A percentile compares a stretch with the other conserved stretches of the same genome.
Conservation (phyloP, 129 eudicot species). For the Silybum marianum region DNA sequence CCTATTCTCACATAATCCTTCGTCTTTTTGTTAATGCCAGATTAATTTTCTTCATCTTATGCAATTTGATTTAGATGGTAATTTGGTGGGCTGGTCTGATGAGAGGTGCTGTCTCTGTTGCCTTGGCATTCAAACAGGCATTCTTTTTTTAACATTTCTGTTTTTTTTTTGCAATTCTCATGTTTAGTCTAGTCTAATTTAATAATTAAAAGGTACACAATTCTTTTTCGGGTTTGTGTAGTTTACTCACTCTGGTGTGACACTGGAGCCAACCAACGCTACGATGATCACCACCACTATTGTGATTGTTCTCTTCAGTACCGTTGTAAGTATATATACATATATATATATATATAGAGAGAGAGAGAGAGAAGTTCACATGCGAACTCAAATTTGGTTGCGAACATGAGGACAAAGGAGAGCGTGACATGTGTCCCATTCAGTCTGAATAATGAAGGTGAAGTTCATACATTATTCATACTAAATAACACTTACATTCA, state of each 20-base stretch:
- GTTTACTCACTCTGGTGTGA: constrained; percentile 84
- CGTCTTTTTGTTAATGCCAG: background rate
- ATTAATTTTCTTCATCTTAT: background rate
- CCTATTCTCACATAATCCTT: background rate
- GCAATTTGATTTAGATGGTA: constrained; percentile 45
- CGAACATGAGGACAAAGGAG: too few species aligned
- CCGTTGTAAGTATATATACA: constrained; percentile 49
- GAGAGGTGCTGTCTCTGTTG: constrained; percentile 96
- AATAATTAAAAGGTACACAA: background rate
- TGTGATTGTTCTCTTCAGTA: constrained; percentile 80
- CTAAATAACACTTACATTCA: too few species aligned
- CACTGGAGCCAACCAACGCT: constrained; percentile 67
- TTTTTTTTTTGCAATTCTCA: background rate
- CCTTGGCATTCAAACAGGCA: constrained; percentile 95
- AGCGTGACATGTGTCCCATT: too few species aligned
- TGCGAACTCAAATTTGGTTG: too few species aligned
- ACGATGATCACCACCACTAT: constrained; percentile 79
- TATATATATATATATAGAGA: too few species aligned
- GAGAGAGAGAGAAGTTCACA: too few species aligned
- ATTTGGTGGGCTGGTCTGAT: constrained; percentile 99
- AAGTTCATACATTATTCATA: too few species aligned
- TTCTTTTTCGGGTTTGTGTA: constrained; percentile 28
- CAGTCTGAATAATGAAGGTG: too few species aligned
- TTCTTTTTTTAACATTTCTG: background rate
- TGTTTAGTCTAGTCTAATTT: background rate